Evolutionary conservation across 805 yeast genomes (phyloP).

Genomic region (Maudiozyma saulgeensis): DNA sequence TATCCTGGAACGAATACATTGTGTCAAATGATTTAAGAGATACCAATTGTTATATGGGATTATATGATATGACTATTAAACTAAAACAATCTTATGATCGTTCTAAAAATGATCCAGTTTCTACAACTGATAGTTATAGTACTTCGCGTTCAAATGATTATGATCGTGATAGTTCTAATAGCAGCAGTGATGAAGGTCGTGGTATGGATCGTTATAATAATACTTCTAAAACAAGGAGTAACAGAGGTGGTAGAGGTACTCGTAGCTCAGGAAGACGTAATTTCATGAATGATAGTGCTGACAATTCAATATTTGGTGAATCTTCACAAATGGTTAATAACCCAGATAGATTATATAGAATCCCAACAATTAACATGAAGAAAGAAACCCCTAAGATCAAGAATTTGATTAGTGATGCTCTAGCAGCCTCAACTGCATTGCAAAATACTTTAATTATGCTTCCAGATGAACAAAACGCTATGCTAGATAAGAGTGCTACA

Average conservation of each 20-base stretch:
- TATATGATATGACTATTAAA: slow-evolving; percentile 9
- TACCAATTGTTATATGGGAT: slow-evolving; percentile 15
- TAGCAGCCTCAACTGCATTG: slow-evolving; percentile 63
- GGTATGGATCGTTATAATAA: neutral
- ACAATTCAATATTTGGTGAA: slow-evolving; percentile 32
- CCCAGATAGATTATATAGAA: slow-evolving; percentile 34
- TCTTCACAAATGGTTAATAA: slow-evolving; percentile 12
- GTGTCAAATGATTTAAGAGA: slow-evolving; percentile 29
- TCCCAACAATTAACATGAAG: slow-evolving; percentile 58
- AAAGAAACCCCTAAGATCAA: slow-evolving; percentile 68
- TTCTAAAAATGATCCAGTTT: neutral
- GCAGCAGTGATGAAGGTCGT: neutral
- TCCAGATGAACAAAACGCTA: slow-evolving; percentile 42
- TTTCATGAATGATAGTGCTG: slow-evolving; percentile 47
- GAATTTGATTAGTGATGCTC: slow-evolving; percentile 60
- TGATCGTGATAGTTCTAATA: neutral
- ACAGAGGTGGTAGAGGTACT: neutral
- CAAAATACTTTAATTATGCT: slow-evolving; percentile 46
- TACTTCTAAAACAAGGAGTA: neutral
- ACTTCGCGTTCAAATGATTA: neutral
- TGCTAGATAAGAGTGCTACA: slow-evolving; percentile 54
- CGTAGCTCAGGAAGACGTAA: slow-evolving; percentile 19
- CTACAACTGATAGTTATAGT: neutral
- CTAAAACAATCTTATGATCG: slow-evolving; percentile 4
- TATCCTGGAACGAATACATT: slow-evolving; percentile 57